Evolutionary conservation across 106 monocot genomes (phyloP), one percentile per base, ranked within the genome.

Genomic region (Phalaenopsis equestris): DNA sequence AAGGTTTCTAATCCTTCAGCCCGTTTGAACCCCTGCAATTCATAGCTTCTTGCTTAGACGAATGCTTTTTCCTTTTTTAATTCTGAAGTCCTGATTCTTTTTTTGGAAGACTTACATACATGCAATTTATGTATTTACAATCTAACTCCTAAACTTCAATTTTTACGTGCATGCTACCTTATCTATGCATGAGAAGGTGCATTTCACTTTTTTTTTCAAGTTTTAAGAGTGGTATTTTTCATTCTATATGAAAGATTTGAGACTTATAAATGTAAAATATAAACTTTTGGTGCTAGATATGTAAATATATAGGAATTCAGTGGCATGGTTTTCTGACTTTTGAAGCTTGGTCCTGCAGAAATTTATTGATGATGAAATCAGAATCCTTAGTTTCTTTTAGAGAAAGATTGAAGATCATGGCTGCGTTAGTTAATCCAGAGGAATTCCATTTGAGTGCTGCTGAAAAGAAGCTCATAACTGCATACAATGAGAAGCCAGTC

Each of bases 401-500:
- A 86, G 97, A 97, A 79, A 89, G 97, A 77, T 81, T 97, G 75
- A 97, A 97, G 72, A 94, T 97, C 19, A 72, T 94, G 85, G 97
- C 90, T n/a, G 86, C 94, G 24, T 74, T 92, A 73, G 86, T 88
- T 79, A 97, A 97, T 80, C 94, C 94, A 18, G 97, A 94, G 55
- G 97, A 97, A 58, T 89, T 97, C 76, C 83, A 92, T 8, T 80
- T 97, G 77, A 87, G 87, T 80, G 78, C 84, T 56, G 75, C 97
- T 5, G 97, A 97, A 80, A 97, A 78, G 85, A 97, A 92, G 86
- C 87, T 97, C 49, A 56, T 97, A 67, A 82, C 87, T 76, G 90
- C 94, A 23, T 97, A 97, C 57, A 94, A 97, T 49, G 94, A 90
- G 55, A 97, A 97, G 86, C 97, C 97, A 55, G 94, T 97, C 23